Conservation (phyloP, 2,329 filamentous ascomycete species). For the Gremmenia infestans region DNA sequence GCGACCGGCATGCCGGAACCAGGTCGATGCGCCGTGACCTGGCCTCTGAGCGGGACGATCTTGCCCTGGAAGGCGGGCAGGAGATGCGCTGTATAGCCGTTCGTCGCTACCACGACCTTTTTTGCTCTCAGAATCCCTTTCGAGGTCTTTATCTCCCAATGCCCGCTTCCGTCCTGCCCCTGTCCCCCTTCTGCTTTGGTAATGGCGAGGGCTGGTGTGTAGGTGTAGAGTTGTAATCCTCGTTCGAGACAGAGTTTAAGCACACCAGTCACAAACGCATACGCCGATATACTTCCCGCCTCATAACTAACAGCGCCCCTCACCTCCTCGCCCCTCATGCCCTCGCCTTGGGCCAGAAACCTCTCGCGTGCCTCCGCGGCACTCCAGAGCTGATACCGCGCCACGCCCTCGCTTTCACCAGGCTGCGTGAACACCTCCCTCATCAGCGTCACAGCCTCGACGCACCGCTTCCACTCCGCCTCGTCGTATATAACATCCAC, state of each 20-base stretch:
- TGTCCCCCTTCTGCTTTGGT: slow-evolving; percentile 9
- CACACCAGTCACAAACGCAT: slow-evolving; percentile 24
- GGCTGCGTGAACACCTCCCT: slow-evolving; percentile 36
- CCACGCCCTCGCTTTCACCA: slow-evolving; percentile 36
- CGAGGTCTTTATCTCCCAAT: slow-evolving; percentile 39
- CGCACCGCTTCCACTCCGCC: slow-evolving; percentile 23
- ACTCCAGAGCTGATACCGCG: slow-evolving; percentile 41
- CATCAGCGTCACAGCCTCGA: slow-evolving; percentile 39
- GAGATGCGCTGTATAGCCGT: slow-evolving; percentile 46
- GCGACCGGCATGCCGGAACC: slow-evolving; percentile 25
- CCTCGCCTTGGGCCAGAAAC: slow-evolving; percentile 33
- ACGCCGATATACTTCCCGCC: slow-evolving; percentile 37
- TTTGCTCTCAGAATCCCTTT: slow-evolving; percentile 39
- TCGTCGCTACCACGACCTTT: slow-evolving; percentile 48
- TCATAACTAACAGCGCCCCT: slow-evolving; percentile 26
- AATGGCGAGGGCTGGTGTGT: slow-evolving; percentile 22
- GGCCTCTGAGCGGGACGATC: slow-evolving; percentile 46
- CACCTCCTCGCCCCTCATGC: slow-evolving; percentile 5
- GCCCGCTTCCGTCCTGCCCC: background rate
- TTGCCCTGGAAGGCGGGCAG: slow-evolving; percentile 37
- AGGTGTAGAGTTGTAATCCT: slow-evolving; percentile 26
- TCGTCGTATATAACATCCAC: slow-evolving; percentile 35
- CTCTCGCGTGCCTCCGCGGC: slow-evolving; percentile 37
- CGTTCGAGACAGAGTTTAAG: slow-evolving; percentile 20
- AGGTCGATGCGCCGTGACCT: slow-evolving; percentile 41